phyloP scores from a whole-genome alignment of 148 eudicot genomes.

The Limonium bicolor region DNA sequence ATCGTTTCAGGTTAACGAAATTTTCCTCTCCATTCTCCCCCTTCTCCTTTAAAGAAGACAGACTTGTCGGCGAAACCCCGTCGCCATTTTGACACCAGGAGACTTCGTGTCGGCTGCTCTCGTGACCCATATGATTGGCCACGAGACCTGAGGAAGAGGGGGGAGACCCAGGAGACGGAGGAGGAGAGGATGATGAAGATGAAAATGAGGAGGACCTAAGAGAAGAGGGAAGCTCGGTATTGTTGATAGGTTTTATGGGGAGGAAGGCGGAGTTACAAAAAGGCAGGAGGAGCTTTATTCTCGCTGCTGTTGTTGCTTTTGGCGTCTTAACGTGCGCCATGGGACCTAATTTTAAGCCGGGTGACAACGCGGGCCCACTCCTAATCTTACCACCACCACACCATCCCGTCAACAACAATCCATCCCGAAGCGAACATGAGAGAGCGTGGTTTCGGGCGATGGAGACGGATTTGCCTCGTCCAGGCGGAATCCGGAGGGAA shows the following conservation, averaged over 20 bases:
- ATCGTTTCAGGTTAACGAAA: too few relatives aligned
- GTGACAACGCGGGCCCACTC: conserved; percentile 10
- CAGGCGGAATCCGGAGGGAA: background rate
- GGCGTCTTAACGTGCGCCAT: conserved; percentile 18
- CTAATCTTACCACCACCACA: background rate
- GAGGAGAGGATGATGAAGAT: conserved; percentile 8
- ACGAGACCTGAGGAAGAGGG: background rate
- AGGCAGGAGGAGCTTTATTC: conserved; percentile 3
- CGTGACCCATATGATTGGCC: conserved; percentile 14
- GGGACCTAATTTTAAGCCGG: background rate
- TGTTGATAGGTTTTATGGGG: background rate
- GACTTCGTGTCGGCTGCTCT: conserved; percentile 6
- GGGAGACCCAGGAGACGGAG: background rate
- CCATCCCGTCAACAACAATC: too few relatives aligned
- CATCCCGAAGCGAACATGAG: background rate
- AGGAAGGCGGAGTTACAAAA: background rate
- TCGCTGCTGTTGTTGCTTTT: too few relatives aligned
- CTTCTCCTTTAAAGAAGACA: conserved; percentile 1
- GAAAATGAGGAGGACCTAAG: conserved; percentile 6
- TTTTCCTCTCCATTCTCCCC: conserved; percentile 2
- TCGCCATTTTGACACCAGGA: conserved; percentile 9
- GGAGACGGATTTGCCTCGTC: background rate
- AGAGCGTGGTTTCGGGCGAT: background rate
- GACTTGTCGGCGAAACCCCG: background rate
- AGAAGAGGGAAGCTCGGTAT: background rate